Evolutionary conservation across 768 basidiomycete genomes (phyloP).

Genomic region (Mycena latifolia): DNA sequence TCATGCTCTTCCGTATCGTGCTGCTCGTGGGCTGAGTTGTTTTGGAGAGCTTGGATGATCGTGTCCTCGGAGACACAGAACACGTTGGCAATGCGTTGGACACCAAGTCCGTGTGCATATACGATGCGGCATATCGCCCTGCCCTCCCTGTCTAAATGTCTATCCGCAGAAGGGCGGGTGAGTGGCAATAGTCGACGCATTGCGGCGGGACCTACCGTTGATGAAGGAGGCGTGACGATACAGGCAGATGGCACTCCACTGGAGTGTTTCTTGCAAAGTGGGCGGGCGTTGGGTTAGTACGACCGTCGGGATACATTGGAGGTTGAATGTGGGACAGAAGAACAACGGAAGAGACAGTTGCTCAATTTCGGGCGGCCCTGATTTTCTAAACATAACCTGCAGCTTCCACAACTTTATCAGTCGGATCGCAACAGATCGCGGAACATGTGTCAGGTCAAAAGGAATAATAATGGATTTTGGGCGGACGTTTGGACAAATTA

Average conservation of each 20-base stretch:
- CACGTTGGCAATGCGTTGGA: conserved; percentile 8
- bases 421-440: no score
- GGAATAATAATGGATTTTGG: no score
- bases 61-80: conserved; percentile 24
- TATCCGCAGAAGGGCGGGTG: neutral
- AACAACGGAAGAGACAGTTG: no score
- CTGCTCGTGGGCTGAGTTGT: neutral
- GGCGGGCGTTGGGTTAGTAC: conserved; percentile 14
- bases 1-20: conserved; percentile 24
- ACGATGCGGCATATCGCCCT: conserved; percentile 27
- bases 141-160: conserved; percentile 23
- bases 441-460: no score
- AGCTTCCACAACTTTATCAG: neutral
- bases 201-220: neutral
- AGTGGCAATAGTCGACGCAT: neutral
- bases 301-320: conserved; percentile 23
- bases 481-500: no score
- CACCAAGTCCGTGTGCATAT: conserved; percentile 8
- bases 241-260: conserved; percentile 9
- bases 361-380: neutral
- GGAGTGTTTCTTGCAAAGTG: conserved; percentile 21
- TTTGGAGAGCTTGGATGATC: conserved; percentile 21
- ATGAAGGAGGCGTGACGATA: conserved; percentile 12
- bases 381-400: no score
- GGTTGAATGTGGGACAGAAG: neutral